Conservation (phyloP, 805 yeast genomes). For the Suhomyces sp. region DNA sequence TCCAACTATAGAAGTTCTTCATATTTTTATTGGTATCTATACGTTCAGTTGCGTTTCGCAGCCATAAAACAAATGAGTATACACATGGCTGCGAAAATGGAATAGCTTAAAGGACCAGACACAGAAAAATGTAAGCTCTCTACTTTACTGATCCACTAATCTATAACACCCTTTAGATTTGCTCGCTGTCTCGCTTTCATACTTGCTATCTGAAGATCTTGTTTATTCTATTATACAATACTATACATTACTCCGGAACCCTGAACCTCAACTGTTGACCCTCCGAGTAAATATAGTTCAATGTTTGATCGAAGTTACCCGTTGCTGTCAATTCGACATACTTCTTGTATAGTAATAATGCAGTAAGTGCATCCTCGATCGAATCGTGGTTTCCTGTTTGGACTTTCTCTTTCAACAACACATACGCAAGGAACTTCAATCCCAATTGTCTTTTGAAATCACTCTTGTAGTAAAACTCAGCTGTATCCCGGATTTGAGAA, state of each 20-base stretch:
- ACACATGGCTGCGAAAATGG: no score
- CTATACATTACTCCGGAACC: slow-evolving; percentile 39
- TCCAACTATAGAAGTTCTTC: no score
- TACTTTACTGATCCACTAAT: no score
- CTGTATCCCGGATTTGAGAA: slow-evolving; percentile 85
- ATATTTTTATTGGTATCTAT: no score
- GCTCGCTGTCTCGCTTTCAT: no score
- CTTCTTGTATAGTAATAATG: slow-evolving; percentile 71
- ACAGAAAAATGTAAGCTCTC: no score
- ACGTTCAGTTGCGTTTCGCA: no score
- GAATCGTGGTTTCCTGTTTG: slow-evolving; percentile 96
- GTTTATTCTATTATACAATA: slow-evolving; percentile 7
- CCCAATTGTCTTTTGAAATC: slow-evolving; percentile 77
- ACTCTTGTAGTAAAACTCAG: slow-evolving; percentile 71
- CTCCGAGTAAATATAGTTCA: slow-evolving; percentile 69
- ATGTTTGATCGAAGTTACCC: slow-evolving; percentile 59
- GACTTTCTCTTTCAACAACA: slow-evolving; percentile 68
- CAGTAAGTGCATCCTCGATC: slow-evolving; percentile 91
- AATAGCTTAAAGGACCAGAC: no score
- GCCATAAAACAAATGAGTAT: no score
- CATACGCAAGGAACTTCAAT: slow-evolving; percentile 82
- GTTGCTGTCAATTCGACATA: slow-evolving; percentile 59
- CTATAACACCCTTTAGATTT: no score
- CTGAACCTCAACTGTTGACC: slow-evolving; percentile 59
- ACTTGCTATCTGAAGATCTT: no score